Base-by-base conservation (phyloP, 495 filamentous ascomycete species). In the Annulohypoxylon stygium region DNA sequence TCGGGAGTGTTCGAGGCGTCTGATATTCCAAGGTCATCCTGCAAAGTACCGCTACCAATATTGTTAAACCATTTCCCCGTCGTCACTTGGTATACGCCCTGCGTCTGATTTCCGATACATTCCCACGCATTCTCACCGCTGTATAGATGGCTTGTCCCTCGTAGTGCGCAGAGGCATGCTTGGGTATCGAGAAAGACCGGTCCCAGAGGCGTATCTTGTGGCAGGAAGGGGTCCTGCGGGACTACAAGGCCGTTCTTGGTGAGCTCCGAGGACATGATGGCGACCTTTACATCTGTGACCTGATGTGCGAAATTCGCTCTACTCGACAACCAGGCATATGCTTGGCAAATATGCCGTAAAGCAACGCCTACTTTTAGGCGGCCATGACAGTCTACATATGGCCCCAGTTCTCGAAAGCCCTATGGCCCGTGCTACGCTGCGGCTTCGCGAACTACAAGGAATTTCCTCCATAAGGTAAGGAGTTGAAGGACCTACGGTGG, bases 31-130 rank as follows among this genome's bases (percentile, higher is more conserved):
- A 75, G 59, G 16, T 48, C 55, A n/a, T 75, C 25, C 16, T 71
- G 55, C 25, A 71, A 23, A 55, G 33, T 55, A 25, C 59, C 63
- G 20, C 37, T 50, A 20, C 79, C 68, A 20, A 51, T 10, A 16
- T 71, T 75, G 33, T 76, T 76, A 48, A 80, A 84, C 83, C 83
- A 85, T 66, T 82, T 83, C 34, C 82, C 83, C 12, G 72, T 78
- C 33, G 65, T 76, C 12, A 71, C 73, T 3, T 39, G 37, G 61
- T 78, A 76, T 8, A 76, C 61, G 1, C 70, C 70, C 33, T 75
- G 61, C 0, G 77, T 81, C 45, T 75, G 73, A 47, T 85, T 82
- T 3, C 80, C 80, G 10, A 81, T 66, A 55, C 83, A 85, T 70
- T 79, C 76, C 83, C 83, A 85, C 39, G 72, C 39, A 16, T 36